phyloP scores from a whole-genome alignment of 768 basidiomycete species.

The Panaeolus papilionaceus region DNA sequence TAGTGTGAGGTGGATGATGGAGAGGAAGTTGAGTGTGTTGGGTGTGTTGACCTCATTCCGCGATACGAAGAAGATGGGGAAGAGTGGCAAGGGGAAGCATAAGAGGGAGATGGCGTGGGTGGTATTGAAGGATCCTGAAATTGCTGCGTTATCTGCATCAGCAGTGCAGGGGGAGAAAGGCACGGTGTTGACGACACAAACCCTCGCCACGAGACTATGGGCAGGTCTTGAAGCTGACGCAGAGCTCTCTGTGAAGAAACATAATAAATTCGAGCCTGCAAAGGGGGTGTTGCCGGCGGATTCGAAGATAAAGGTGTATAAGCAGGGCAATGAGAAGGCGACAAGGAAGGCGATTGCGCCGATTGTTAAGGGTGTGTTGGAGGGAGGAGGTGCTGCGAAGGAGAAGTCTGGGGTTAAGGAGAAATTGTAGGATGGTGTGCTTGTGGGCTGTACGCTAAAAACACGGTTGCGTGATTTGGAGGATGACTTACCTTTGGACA shows the following conservation, averaged over 20 bases:
- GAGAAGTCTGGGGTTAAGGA: background rate
- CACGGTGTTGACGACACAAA: constrained; percentile 38
- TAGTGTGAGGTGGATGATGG: constrained; percentile 63
- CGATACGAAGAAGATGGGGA: constrained; percentile 42
- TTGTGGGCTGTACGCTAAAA: background rate
- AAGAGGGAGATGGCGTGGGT: constrained; percentile 74
- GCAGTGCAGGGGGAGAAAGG: constrained; percentile 10
- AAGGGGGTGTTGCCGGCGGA: constrained; percentile 39
- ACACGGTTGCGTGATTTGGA: background rate
- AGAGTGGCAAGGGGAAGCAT: constrained; percentile 51
- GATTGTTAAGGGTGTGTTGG: constrained; percentile 64
- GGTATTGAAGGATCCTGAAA: constrained; percentile 45
- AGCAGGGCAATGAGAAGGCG: constrained; percentile 66
- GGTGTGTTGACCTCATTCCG: constrained; percentile 84
- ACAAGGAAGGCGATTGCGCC: constrained; percentile 76
- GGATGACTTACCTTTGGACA: background rate
- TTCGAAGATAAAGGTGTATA: constrained; percentile 59
- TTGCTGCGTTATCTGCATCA: constrained; percentile 19
- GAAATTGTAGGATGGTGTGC: background rate
- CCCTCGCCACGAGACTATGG: constrained; percentile 57
- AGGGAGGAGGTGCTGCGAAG: constrained; percentile 26
- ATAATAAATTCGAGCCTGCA: constrained; percentile 45
- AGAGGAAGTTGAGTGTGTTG: constrained; percentile 67
- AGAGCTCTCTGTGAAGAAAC: constrained; percentile 58
- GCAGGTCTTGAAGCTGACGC: constrained; percentile 62